A percentile compares a stretch with the other conserved stretches of the same genome.
These are phyloP conservation scores for Leptographium wingfieldii DNA, from an alignment of 2,329 filamentous ascomycete genomes.

Conservation along the genomic window DNA sequence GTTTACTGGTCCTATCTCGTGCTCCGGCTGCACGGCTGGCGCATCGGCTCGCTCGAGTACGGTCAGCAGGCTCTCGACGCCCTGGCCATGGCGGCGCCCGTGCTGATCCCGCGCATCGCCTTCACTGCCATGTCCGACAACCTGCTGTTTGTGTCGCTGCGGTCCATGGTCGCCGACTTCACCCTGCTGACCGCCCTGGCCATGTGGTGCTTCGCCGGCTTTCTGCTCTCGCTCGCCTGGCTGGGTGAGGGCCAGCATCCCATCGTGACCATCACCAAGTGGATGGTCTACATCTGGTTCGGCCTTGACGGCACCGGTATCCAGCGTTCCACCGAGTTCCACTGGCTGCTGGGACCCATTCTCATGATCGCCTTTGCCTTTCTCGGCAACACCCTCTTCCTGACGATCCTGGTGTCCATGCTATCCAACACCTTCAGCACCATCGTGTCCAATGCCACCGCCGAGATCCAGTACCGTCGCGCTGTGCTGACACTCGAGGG, in stretches of 20 bases:
- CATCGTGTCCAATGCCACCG: conserved; percentile 62
- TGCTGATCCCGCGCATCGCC: conserved; percentile 65
- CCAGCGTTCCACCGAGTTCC: conserved; percentile 53
- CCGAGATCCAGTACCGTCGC: conserved; percentile 74
- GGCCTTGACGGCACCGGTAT: conserved; percentile 64
- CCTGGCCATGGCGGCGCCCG: conserved; percentile 65
- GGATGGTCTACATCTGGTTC: conserved; percentile 93
- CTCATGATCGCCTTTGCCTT: conserved; percentile 79
- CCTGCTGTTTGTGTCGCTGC: conserved; percentile 66
- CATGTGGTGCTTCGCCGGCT: conserved; percentile 74
- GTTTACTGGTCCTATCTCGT: conserved; percentile 59
- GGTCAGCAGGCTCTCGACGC: conserved; percentile 63
- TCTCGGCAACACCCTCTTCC: conserved; percentile 73
- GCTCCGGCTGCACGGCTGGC: conserved; percentile 53
- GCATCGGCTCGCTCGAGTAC: conserved; percentile 30
- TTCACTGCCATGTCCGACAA: conserved; percentile 79
- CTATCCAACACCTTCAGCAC: conserved; percentile 72
- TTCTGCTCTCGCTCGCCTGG: conserved; percentile 69
- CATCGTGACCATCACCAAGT: conserved; percentile 63
- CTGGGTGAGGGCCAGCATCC: conserved; percentile 52
- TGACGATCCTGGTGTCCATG: conserved; percentile 83
- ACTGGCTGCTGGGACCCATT: conserved; percentile 64
- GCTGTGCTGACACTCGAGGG: conserved; percentile 75
- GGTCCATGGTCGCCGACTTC: conserved; percentile 80
- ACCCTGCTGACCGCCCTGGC: conserved; percentile 63